phyloP scores from a whole-genome alignment of 225 moss, liverwort and hornwort genomes.

The Rhytidiadelphus loreus region DNA sequence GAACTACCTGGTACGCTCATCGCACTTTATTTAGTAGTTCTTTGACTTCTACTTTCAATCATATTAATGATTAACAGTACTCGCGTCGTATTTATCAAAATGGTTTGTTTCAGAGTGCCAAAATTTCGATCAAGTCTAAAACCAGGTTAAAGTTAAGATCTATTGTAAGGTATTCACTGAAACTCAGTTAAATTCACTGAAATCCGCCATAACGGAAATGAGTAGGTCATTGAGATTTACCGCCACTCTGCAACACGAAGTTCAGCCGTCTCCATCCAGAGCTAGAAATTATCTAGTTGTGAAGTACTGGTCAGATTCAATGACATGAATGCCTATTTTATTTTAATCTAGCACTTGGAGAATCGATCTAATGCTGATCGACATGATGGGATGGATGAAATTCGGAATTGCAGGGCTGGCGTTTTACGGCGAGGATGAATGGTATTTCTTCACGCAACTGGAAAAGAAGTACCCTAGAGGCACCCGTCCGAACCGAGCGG shows the following conservation, averaged over 20 bases:
- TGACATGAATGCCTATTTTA: not conserved
- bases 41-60: not conserved
- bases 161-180: not conserved
- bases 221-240: not conserved
- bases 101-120: not conserved
- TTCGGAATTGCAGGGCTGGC: not conserved
- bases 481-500: conserved; percentile 18
- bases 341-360: not conserved
- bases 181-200: not conserved
- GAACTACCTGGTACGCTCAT: conserved; percentile 53
- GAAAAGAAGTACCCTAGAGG: conserved; percentile 16
- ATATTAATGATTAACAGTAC: not conserved
- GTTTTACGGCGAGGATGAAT: conserved; percentile 11
- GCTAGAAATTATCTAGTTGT: not conserved
- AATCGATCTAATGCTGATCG: not conserved
- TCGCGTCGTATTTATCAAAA: not conserved
- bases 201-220: not conserved
- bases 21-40: not conserved
- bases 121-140: not conserved
- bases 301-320: not conserved
- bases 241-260: not conserved
- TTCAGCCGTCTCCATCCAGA: not conserved
- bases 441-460: conserved; percentile 17
- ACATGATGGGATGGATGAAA: not conserved
- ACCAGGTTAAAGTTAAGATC: not conserved